Evolutionary conservation across 345 rosid species (phyloP).

Genomic region (Populus davidiana): DNA sequence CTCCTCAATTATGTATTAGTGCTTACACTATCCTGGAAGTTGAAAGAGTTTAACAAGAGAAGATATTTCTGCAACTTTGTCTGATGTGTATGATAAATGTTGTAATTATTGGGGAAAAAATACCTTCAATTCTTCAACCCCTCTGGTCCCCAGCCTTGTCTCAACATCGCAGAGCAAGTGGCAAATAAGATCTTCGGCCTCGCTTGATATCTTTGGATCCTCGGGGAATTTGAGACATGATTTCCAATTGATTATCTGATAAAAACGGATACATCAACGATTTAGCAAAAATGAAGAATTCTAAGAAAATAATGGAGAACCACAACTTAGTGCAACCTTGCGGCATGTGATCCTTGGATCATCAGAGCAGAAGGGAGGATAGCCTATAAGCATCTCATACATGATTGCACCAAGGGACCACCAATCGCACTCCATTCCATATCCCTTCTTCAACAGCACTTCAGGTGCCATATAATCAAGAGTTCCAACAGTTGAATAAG

Average conservation of each 20-base stretch:
- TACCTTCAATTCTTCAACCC: conserved; percentile 89
- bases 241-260: conserved; percentile 88
- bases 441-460: conserved; percentile 90
- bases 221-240: conserved; percentile 95
- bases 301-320: conserved; percentile 12
- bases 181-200: conserved; percentile 82
- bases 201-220: conserved; percentile 76
- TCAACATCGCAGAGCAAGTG: conserved; percentile 93
- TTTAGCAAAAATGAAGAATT: conserved; percentile 21
- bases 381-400: conserved; percentile 96
- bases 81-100: background rate
- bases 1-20: background rate
- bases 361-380: conserved; percentile 97
- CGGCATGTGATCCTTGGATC: conserved; percentile 94
- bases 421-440: conserved; percentile 99
- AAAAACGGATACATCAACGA: conserved; percentile 18
- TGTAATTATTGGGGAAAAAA: conserved; percentile 8
- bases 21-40: background rate
- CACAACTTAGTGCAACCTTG: conserved; percentile 53
- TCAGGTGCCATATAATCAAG: conserved; percentile 99
- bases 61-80: conserved; percentile 7
- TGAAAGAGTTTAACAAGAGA: background rate
- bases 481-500: conserved; percentile 97
- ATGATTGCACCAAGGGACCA: conserved; percentile 98
- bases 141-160: conserved; percentile 80